Evolutionary conservation across 163 green algal genomes (phyloP).

Genomic region (Prototheca cutis): DNA sequence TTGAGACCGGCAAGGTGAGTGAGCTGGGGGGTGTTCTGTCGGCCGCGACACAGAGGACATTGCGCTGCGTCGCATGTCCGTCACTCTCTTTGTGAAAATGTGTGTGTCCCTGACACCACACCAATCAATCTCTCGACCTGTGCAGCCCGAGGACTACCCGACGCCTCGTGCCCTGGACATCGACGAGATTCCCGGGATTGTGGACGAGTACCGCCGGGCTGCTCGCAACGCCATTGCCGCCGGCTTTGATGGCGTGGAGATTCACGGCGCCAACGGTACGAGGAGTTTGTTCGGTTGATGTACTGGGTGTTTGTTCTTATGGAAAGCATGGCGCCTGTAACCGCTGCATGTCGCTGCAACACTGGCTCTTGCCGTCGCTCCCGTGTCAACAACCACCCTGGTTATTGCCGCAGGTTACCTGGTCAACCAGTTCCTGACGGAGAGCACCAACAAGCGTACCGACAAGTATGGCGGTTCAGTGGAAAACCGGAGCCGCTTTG

Average conservation of each 20-base stretch:
- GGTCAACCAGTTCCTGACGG: slow-evolving; percentile 67
- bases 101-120: too few species aligned
- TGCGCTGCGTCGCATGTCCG: too few species aligned
- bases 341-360: too few species aligned
- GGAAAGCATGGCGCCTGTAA: too few species aligned
- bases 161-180: slow-evolving; percentile 27
- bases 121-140: too few species aligned
- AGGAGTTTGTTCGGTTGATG: too few species aligned
- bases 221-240: slow-evolving; percentile 55
- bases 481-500: slow-evolving; percentile 63
- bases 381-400: too few species aligned
- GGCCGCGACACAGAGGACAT: too few species aligned
- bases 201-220: slow-evolving; percentile 39
- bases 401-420: slow-evolving; percentile 47
- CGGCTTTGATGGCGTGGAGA: slow-evolving; percentile 76
- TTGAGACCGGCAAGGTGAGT: background rate
- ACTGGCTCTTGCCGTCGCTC: too few species aligned
- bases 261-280: slow-evolving; percentile 60
- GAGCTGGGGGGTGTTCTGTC: too few species aligned
- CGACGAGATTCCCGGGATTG: slow-evolving; percentile 32
- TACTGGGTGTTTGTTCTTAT: too few species aligned
- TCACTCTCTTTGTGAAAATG: too few species aligned
- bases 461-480: slow-evolving; percentile 76
- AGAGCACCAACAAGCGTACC: slow-evolving; percentile 62
- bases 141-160: slow-evolving; percentile 15